Evolutionary conservation across 257 asterid species (phyloP).

Genomic region (Solanum clarkiae): DNA sequence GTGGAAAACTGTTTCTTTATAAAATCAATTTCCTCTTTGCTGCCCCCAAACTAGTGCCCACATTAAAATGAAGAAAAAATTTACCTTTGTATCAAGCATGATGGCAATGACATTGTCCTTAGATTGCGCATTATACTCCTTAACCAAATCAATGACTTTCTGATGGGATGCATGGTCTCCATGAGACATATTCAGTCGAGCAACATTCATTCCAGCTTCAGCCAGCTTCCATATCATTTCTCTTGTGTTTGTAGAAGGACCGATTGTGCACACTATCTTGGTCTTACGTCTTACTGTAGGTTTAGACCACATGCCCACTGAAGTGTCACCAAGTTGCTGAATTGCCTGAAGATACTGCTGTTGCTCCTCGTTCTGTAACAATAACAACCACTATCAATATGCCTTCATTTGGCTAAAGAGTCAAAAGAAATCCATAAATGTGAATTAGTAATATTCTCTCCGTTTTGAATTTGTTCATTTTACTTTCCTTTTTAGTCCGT

Average conservation of each 20-base stretch:
- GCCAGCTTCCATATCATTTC: slow-evolving; percentile 99
- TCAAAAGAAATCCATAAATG: neutral
- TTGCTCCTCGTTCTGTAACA: slow-evolving; percentile 43
- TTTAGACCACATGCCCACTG: slow-evolving; percentile 58
- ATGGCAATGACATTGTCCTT: slow-evolving; percentile 92
- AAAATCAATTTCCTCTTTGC: neutral
- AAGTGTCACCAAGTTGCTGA: slow-evolving; percentile 44
- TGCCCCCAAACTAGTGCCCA: neutral
- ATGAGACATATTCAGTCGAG: slow-evolving; percentile 94
- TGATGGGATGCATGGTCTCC: slow-evolving; percentile 99
- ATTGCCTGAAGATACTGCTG: slow-evolving; percentile 39
- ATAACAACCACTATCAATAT: neutral
- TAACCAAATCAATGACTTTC: slow-evolving; percentile 91
- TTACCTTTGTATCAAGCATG: slow-evolving; percentile 98
- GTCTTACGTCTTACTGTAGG: slow-evolving; percentile 87
- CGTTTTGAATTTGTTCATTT: neutral
- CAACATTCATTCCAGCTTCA: slow-evolving; percentile 99
- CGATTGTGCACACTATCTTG: slow-evolving; percentile 94
- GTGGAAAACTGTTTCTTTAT: neutral
- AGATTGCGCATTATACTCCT: slow-evolving; percentile 82
- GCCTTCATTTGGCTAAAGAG: neutral
- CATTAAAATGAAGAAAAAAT: neutral
- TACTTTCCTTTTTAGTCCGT: neutral
- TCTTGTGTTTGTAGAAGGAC: slow-evolving; percentile 82
- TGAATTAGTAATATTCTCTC: neutral